Base-by-base conservation (phyloP, 2,329 filamentous ascomycete genomes). In the Alternaria incomplexa region DNA sequence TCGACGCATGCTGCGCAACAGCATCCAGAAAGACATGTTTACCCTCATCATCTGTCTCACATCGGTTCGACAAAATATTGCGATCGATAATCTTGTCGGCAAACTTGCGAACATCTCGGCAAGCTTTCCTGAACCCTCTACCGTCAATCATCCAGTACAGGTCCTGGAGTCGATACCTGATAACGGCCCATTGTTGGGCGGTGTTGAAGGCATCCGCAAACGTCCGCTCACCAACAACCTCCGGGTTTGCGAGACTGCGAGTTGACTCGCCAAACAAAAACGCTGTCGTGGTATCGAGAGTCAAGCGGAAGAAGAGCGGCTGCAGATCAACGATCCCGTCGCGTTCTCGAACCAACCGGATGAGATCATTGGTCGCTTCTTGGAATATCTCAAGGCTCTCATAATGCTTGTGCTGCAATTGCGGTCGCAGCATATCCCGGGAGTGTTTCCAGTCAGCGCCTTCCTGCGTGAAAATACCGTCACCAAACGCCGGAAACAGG, bases 401-500 rank as follows among this genome's bases (percentile, higher is more conserved):
- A 5, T 36, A 36, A 5, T 36, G 32, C 32, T 36, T 36, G 32
- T 36, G 32, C 2, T 36, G 32, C 4, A 36, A 5, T 36, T 36
- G 32, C 32, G 32, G 32, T 36, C 32, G 32, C 32, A 36, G 32
- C 15, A 36, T 36, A 3, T n/a, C 15, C 15, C 32, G 32, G 4
- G 32, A 36, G 15, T n/a, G 7, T 40, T 80, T 30, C 75, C 52
- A 55, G 20, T 30, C 52, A 28, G 52, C 8, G 1, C 52, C 36
- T 10, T 55, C 52, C 13, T 55, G 76, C 5, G 80, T 82, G 66
- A 83, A 83, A 61, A 76, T 76, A 62, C 79, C 80, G 23, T 74
- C 63, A 5, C 82, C 81, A 13, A 84, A 74, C 44, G 82, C 64
- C 6, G 78, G 79, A 36, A 70, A 70, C n/a, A 82, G 79, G 17